Conservation (phyloP, 1,284 basidiomycete genomes). For the Pyrrhoderma noxium region DNA sequence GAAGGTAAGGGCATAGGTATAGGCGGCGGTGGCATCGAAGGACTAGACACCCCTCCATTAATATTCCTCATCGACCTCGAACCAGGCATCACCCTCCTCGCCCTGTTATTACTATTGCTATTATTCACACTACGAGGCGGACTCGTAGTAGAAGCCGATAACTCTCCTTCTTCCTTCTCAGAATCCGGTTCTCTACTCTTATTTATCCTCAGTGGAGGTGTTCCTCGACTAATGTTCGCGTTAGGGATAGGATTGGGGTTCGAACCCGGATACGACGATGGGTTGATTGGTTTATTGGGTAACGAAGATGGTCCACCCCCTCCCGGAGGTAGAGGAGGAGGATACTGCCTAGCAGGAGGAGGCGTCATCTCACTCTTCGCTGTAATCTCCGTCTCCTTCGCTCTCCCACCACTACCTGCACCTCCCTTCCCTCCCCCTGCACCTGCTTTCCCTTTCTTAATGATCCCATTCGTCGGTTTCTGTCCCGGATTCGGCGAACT, state of each 20-base stretch:
- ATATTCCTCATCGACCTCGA: slow-evolving; percentile 11
- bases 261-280: neutral
- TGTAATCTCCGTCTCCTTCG: slow-evolving; percentile 43
- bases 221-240: neutral
- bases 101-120: too few species aligned
- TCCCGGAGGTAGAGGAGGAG: too few species aligned
- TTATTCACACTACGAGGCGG: too few species aligned
- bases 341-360: too few species aligned
- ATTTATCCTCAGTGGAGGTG: slow-evolving; percentile 2
- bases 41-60: slow-evolving; percentile 3
- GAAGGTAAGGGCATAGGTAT: slow-evolving; percentile 17
- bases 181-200: slow-evolving; percentile 7
- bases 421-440: slow-evolving; percentile 40
- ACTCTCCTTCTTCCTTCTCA: slow-evolving; percentile 17
- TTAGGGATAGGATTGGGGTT: too few species aligned
- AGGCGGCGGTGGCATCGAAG: slow-evolving; percentile 24
- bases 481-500: slow-evolving; percentile 9
- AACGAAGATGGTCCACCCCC: too few species aligned
- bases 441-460: slow-evolving; percentile 37
- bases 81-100: neutral
- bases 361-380: neutral
- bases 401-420: slow-evolving; percentile 29
- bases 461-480: slow-evolving; percentile 21
- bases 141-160: too few species aligned
- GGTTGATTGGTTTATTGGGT: neutral